phyloP scores from a whole-genome alignment of 257 asterid species.

The Cruciata laevipes region DNA sequence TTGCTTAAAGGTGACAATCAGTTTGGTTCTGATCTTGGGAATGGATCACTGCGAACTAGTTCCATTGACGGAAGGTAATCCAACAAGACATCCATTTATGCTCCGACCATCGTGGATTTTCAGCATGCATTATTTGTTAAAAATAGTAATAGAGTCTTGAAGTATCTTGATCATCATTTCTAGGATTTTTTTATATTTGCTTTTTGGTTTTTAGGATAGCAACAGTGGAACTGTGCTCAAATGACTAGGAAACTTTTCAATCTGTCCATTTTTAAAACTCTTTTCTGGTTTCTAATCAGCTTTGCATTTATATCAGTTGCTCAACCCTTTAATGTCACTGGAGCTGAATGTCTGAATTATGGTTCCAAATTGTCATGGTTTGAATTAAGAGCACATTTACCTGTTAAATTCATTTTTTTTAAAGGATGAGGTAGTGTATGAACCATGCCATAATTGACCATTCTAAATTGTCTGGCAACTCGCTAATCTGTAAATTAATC shows the following conservation, averaged over 20 bases:
- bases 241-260: neutral
- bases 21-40: constrained; percentile 46
- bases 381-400: neutral
- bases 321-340: neutral
- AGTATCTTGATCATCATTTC: neutral
- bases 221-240: neutral
- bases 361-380: neutral
- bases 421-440: neutral
- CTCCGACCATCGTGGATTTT: neutral
- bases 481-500: neutral
- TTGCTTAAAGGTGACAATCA: constrained; percentile 63
- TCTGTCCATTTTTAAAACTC: neutral
- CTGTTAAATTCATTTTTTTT: neutral
- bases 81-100: constrained; percentile 9
- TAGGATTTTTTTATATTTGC: neutral
- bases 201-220: neutral
- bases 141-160: neutral
- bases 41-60: constrained; percentile 54
- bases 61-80: constrained; percentile 86
- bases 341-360: neutral
- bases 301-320: neutral
- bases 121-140: neutral
- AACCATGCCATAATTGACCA: neutral
- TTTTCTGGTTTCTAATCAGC: neutral
- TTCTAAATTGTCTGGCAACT: neutral